phyloP scores from a whole-genome alignment of 169 alveolate species.

The Toxoplasma gondii region DNA sequence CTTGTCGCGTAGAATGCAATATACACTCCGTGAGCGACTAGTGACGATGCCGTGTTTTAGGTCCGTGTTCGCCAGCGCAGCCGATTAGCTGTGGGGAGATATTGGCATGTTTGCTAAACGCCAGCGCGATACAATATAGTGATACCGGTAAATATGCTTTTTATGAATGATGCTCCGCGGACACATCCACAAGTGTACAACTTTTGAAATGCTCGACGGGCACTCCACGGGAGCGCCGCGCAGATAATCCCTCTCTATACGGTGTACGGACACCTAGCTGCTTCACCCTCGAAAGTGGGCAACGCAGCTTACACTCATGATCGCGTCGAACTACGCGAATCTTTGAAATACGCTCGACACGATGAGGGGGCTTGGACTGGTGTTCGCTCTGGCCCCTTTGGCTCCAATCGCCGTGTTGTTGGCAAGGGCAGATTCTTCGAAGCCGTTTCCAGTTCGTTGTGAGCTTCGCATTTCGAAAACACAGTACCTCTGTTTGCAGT shows the following conservation, averaged over 20 bases:
- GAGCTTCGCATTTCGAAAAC: background rate
- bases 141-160: background rate
- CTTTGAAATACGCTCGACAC: background rate
- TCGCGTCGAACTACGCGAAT: background rate
- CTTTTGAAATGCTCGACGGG: background rate
- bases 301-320: no score
- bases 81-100: background rate
- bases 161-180: background rate
- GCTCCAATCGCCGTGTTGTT: background rate
- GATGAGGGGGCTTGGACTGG: background rate
- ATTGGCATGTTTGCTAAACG: background rate
- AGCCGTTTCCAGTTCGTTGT: constrained; percentile 16
- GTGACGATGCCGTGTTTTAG: background rate
- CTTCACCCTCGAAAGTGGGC: no score
- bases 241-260: background rate
- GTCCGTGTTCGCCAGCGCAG: background rate
- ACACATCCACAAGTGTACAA: background rate
- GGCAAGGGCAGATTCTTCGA: background rate
- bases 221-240: background rate
- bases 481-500: background rate
- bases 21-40: background rate
- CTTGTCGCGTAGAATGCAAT: background rate
- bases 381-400: background rate
- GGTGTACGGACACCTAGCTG: background rate
- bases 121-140: background rate